Percentiles rank a stretch among this genome's conserved stretches.
Conservation (phyloP, 2,329 filamentous ascomycete species). For the Trichophyton equinum region DNA sequence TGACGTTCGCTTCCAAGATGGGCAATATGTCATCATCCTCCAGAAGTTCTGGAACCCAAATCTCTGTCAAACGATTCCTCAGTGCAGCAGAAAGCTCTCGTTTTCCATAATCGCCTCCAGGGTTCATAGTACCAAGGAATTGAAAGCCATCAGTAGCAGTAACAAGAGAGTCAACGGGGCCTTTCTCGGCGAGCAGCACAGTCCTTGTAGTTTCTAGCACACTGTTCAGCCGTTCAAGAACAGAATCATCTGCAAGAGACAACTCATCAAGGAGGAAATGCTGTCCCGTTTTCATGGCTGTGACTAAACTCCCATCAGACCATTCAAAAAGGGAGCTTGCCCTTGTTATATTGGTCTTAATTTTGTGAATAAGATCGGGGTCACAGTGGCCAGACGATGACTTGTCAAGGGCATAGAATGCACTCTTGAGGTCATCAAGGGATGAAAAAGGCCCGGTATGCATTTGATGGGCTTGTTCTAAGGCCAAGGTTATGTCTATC, state of each 20-base stretch:
- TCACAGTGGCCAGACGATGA: slow-evolving; percentile 39
- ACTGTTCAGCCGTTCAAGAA: slow-evolving; percentile 89
- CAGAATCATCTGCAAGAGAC: slow-evolving; percentile 92
- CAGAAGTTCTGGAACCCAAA: slow-evolving; percentile 87
- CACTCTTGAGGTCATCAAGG: slow-evolving; percentile 45
- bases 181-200: slow-evolving; percentile 86
- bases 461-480: slow-evolving; percentile 22
- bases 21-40: slow-evolving; percentile 75
- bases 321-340: slow-evolving; percentile 88
- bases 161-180: slow-evolving; percentile 68
- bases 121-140: slow-evolving; percentile 98
- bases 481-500: slow-evolving; percentile 43
- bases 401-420: slow-evolving; percentile 44
- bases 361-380: slow-evolving; percentile 31
- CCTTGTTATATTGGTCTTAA: slow-evolving; percentile 43
- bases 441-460: slow-evolving; percentile 24
- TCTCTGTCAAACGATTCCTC: slow-evolving; percentile 93
- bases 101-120: slow-evolving; percentile 96
- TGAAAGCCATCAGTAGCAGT: slow-evolving; percentile 70
- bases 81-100: slow-evolving; percentile 90
- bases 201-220: slow-evolving; percentile 81
- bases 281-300: slow-evolving; percentile 80
- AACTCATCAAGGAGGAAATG: slow-evolving; percentile 97
- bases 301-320: slow-evolving; percentile 84
- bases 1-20: slow-evolving; percentile 69